Evolutionary conservation across 2,329 filamentous ascomycete species (phyloP), one percentile per base, ranked within the genome.

Genomic region (Ophiostoma sp.): DNA sequence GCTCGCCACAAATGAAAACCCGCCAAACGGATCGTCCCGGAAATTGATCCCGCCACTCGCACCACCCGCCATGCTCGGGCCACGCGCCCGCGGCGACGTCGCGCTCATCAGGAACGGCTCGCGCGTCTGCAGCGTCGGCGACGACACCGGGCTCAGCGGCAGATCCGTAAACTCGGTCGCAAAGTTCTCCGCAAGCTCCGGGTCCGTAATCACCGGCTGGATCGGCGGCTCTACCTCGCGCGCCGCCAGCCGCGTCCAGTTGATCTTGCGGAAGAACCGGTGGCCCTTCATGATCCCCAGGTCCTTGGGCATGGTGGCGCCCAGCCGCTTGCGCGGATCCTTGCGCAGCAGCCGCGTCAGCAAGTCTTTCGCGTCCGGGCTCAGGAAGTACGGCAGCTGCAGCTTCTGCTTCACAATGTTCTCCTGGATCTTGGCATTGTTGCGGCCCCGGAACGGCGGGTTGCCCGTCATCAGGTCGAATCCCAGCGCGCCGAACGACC

Each of bases 131-230:
- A 64, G 41, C 12, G 45, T 44, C 71, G 74, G 78, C 11, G 79
- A 79, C 67, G 88, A 76, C 1, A 90, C 83, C 5, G 93, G 92
- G 76, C 91, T 96, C 67, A 98, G 82, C 3, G 91, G 86, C 71
- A 97, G 79, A 68, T 90, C 88, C 0, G 94, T 99, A 77, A 99
- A 99, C 76, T 97, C 93, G n/a, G 83, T 82, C 0, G 91, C 86
- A 79, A 99, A 99, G 79, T 99, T 99, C 84, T 99, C 96, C 0
- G 95, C 95, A 63, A 97, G 83, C 77, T 96, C 93, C 0, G 95
- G 95, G 75, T 99, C 93, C 0, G 95, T 98, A 75, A 99, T 94
- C 74, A 98, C 84, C 16, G 95, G 95, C 76, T 90, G 87, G 74
- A 99, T 98, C 0, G 95, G 95, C 0, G 95, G 91, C 73, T 91